phyloP scores from a whole-genome alignment of 345 rosid species.

The Balakata baccata region DNA sequence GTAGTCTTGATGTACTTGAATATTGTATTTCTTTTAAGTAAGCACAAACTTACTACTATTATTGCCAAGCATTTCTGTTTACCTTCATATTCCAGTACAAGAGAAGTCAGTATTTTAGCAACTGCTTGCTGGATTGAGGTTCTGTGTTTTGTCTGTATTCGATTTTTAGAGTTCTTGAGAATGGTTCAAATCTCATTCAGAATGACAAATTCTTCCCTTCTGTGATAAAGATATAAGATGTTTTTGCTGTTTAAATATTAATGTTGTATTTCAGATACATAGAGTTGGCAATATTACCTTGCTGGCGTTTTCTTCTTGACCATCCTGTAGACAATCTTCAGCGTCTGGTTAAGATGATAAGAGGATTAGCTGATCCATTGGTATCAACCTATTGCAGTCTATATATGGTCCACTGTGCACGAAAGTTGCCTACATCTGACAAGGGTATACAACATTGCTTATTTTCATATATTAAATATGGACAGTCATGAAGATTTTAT shows the following conservation, averaged over 20 bases:
- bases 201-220: neutral
- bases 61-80: neutral
- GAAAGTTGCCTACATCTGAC: constrained; percentile 49
- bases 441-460: constrained; percentile 41
- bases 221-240: neutral
- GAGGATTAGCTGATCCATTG: constrained; percentile 86
- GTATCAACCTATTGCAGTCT: constrained; percentile 78
- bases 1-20: neutral
- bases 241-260: constrained; percentile 14
- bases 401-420: constrained; percentile 67
- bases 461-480: neutral
- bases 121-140: neutral
- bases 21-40: neutral
- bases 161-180: neutral
- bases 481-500: neutral
- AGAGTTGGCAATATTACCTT: constrained; percentile 85
- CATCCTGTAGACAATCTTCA: constrained; percentile 52
- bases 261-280: constrained; percentile 52
- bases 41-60: neutral
- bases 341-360: constrained; percentile 71
- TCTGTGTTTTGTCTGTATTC: neutral
- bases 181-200: neutral
- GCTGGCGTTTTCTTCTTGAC: constrained; percentile 71
- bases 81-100: neutral
- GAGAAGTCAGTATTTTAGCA: neutral